A percentile compares a stretch with the other conserved stretches of the same genome.
Evolutionary conservation across 2,329 filamentous ascomycete genomes (phyloP).

Genomic region (Geosmithia flava): DNA sequence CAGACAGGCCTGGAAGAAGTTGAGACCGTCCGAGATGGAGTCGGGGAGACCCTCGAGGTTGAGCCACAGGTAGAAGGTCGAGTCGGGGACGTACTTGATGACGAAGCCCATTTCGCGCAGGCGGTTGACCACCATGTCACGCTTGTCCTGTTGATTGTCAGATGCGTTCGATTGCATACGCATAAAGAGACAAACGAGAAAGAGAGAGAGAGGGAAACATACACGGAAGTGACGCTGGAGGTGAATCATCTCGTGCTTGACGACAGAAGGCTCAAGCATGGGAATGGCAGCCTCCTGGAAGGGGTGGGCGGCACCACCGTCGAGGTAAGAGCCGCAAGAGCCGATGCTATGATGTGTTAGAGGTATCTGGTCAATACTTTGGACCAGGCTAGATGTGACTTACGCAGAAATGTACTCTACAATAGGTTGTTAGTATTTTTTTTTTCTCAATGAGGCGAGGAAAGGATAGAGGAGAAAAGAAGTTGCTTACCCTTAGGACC

Average conservation of each 20-base stretch:
- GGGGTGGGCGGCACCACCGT: slow-evolving; percentile 86
- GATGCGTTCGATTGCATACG: neutral
- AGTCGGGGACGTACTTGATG: slow-evolving; percentile 74
- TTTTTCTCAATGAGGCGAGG: neutral
- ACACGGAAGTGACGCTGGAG: slow-evolving; percentile 77
- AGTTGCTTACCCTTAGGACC: slow-evolving; percentile 57
- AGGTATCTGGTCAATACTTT: slow-evolving; percentile 2
- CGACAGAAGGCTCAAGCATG: slow-evolving; percentile 81
- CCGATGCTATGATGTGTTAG: slow-evolving; percentile 61
- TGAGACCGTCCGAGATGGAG: slow-evolving; percentile 83
- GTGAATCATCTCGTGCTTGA: slow-evolving; percentile 76
- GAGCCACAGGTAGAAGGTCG: slow-evolving; percentile 79
- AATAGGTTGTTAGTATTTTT: neutral
- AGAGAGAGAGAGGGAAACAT: slow-evolving; percentile 9
- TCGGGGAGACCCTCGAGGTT: slow-evolving; percentile 57
- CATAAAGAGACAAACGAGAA: neutral
- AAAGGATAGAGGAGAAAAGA: neutral
- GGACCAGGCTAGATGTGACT: slow-evolving; percentile 10
- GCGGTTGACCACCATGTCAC: slow-evolving; percentile 76
- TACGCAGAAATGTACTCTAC: slow-evolving; percentile 77
- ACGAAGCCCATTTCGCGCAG: slow-evolving; percentile 78
- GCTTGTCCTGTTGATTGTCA: slow-evolving; percentile 50
- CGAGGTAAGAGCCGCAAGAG: slow-evolving; percentile 85
- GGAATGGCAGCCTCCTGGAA: slow-evolving; percentile 89
- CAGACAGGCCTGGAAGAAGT: slow-evolving; percentile 92